Evolutionary conservation across 352 stramenopile genomes (phyloP).

Genomic region (Phytophthora tubulina): DNA sequence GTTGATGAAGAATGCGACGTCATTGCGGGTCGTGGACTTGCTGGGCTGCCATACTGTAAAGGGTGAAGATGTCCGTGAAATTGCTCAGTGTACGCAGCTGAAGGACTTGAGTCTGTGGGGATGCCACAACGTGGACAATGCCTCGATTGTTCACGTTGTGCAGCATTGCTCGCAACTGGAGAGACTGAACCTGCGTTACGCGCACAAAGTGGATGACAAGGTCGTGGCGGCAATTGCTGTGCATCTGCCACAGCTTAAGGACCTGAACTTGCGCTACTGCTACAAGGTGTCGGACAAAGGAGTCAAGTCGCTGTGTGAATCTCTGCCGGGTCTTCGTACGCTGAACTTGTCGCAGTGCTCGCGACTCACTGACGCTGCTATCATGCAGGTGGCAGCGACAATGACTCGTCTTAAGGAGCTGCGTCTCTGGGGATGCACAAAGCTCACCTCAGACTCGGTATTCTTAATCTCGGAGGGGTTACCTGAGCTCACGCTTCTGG

Average conservation of each 20-base stretch:
- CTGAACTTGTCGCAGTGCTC: slow-evolving; percentile 87
- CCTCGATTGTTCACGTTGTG: slow-evolving; percentile 62
- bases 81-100: slow-evolving; percentile 58
- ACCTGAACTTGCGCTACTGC: slow-evolving; percentile 88
- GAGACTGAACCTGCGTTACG: slow-evolving; percentile 82
- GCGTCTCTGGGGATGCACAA: slow-evolving; percentile 84
- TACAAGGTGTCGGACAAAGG: slow-evolving; percentile 86
- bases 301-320: slow-evolving; percentile 64
- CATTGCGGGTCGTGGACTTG: slow-evolving; percentile 76
- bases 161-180: slow-evolving; percentile 55
- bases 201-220: slow-evolving; percentile 86
- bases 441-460: slow-evolving; percentile 80
- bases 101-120: slow-evolving; percentile 74
- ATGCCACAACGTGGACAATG: slow-evolving; percentile 85
- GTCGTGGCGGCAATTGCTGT: slow-evolving; percentile 66
- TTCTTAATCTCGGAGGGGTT: slow-evolving; percentile 75
- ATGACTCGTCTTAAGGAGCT: slow-evolving; percentile 74
- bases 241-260: slow-evolving; percentile 57
- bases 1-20: slow-evolving; percentile 51
- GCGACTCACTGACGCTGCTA: slow-evolving; percentile 78
- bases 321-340: slow-evolving; percentile 53
- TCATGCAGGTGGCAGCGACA: slow-evolving; percentile 63
- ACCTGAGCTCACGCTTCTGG: slow-evolving; percentile 70
- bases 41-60: slow-evolving; percentile 81
- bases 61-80: slow-evolving; percentile 54